A percentile compares a stretch with the other conserved stretches of the same genome.
phyloP scores from a whole-genome alignment of 129 eudicot species.

The Tagetes erecta region DNA sequence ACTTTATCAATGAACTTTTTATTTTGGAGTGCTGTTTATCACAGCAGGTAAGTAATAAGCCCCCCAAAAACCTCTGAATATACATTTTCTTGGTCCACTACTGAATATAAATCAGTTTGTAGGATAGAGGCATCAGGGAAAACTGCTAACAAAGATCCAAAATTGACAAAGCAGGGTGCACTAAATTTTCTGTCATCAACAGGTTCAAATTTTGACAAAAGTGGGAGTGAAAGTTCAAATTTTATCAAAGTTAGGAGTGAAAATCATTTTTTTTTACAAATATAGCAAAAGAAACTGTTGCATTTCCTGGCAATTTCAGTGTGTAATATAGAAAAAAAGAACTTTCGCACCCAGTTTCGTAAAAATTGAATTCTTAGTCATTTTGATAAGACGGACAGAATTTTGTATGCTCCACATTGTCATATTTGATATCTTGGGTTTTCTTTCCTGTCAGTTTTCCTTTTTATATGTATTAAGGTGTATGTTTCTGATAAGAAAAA shows the following conservation, averaged over 20 bases:
- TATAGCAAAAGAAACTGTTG: not conserved
- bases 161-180: not conserved
- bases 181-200: not conserved
- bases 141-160: not conserved
- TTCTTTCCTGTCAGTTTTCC: not conserved
- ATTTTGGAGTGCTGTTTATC: slow-evolving; percentile 94
- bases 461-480: not conserved
- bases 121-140: not conserved
- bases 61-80: not conserved
- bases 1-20: slow-evolving; percentile 79
- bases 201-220: not conserved
- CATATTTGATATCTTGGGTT: not conserved
- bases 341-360: not conserved
- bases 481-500: slow-evolving; percentile 11
- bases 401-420: not conserved
- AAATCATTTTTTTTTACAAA: not conserved
- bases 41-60: slow-evolving; percentile 66
- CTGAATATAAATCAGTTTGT: not conserved
- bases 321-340: not conserved
- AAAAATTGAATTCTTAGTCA: not conserved
- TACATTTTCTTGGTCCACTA: slow-evolving; percentile 1
- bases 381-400: not conserved
- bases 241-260: not conserved
- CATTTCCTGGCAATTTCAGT: not conserved
- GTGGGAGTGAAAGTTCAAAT: not conserved